Evolutionary conservation across 495 filamentous ascomycete genomes (phyloP).

Genomic region (Geopyxis carbonaria): DNA sequence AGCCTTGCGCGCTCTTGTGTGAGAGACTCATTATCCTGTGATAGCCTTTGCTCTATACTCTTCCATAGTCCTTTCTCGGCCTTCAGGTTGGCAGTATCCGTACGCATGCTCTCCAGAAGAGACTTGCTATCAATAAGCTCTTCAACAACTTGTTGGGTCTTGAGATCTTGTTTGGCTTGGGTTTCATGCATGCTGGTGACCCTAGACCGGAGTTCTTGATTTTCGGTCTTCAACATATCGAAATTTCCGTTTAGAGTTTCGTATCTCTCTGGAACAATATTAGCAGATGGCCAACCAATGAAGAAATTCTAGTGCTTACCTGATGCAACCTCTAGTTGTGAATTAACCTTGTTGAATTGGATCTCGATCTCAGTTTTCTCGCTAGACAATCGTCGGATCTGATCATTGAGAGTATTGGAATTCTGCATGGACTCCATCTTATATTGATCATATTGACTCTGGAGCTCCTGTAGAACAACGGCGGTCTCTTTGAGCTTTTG

Average conservation of each 20-base stretch:
- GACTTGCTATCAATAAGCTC: slow-evolving; percentile 76
- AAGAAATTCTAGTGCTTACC: slow-evolving; percentile 10
- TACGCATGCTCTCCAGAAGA: slow-evolving; percentile 68
- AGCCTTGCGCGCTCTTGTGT: slow-evolving; percentile 66
- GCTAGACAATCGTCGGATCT: slow-evolving; percentile 60
- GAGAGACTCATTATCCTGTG: slow-evolving; percentile 69
- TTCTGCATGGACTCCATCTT: slow-evolving; percentile 67
- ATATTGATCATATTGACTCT: slow-evolving; percentile 78
- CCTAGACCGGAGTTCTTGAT: slow-evolving; percentile 64
- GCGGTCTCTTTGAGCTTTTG: slow-evolving; percentile 33
- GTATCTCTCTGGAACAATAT: slow-evolving; percentile 47
- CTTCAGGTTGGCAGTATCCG: slow-evolving; percentile 79
- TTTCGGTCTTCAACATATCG: slow-evolving; percentile 63
- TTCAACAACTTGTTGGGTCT: slow-evolving; percentile 79
- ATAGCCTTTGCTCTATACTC: slow-evolving; percentile 70
- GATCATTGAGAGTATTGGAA: slow-evolving; percentile 63
- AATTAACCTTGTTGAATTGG: slow-evolving; percentile 57
- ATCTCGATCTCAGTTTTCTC: slow-evolving; percentile 69
- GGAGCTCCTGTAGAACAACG: slow-evolving; percentile 65
- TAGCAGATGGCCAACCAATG: not conserved
- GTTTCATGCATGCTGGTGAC: slow-evolving; percentile 57
- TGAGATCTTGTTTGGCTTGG: slow-evolving; percentile 73
- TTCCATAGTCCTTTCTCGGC: slow-evolving; percentile 86
- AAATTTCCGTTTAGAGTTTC: slow-evolving; percentile 86
- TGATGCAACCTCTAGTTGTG: slow-evolving; percentile 60